phyloP scores from a whole-genome alignment of 345 rosid genomes.

The Streptanthus diversifolius region DNA sequence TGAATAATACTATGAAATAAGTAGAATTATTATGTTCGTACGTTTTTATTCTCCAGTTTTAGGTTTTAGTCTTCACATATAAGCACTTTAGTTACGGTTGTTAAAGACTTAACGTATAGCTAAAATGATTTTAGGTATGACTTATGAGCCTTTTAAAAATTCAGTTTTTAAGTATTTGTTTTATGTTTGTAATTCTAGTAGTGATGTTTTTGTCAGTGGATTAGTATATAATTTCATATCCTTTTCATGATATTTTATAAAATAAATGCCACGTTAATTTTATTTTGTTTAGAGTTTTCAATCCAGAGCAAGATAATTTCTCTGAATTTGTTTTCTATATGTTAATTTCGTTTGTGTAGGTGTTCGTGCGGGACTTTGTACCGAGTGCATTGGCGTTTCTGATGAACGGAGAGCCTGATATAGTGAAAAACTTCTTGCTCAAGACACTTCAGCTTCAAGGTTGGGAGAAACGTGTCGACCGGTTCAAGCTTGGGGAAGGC shows the following conservation, averaged over 20 bases:
- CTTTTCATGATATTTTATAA: too few relatives aligned
- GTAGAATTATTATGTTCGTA: not conserved
- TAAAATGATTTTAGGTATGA: too few relatives aligned
- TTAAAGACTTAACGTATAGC: too few relatives aligned
- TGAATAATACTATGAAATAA: not conserved
- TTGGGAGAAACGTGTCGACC: conserved; percentile 66
- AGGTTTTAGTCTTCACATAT: not conserved
- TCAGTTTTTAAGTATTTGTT: too few relatives aligned
- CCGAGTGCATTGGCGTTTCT: conserved; percentile 77
- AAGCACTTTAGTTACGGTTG: not conserved
- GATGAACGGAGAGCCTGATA: conserved; percentile 73
- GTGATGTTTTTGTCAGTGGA: not conserved
- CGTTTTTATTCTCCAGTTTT: not conserved
- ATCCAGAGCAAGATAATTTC: not conserved
- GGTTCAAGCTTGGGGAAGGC: conserved; percentile 80
- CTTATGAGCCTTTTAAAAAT: too few relatives aligned
- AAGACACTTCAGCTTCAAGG: conserved; percentile 74
- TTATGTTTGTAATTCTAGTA: too few relatives aligned
- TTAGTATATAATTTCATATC: not conserved
- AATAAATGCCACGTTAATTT: not conserved
- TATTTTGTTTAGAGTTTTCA: not conserved
- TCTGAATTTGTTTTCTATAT: not conserved
- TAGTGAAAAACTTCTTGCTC: conserved; percentile 69
- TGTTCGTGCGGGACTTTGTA: conserved; percentile 76
- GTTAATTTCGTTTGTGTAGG: conserved; percentile 32